Evolutionary conservation across 2,329 filamentous ascomycete species (phyloP).

Genomic region (Arthrinium phaeospermum): DNA sequence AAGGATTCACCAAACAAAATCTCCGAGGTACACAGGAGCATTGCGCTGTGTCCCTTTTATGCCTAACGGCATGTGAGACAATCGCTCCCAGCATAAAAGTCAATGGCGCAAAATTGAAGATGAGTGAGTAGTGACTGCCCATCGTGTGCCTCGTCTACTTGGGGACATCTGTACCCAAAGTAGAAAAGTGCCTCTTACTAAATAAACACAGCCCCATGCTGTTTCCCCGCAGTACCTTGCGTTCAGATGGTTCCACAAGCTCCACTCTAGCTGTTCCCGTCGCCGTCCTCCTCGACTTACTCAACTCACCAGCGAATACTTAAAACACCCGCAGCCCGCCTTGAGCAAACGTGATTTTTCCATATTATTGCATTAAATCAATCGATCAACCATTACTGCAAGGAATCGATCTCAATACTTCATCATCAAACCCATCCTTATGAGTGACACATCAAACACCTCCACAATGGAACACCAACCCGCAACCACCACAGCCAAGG

Average conservation of each 20-base stretch:
- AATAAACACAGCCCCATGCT: slow-evolving; percentile 7
- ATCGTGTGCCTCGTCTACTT: neutral
- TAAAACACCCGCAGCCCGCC: slow-evolving; percentile 6
- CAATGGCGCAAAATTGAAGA: neutral
- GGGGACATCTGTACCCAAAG: neutral
- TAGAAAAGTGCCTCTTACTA: neutral
- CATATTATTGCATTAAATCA: neutral
- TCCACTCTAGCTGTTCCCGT: neutral
- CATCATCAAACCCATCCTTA: neutral
- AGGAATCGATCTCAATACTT: neutral
- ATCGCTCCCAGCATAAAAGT: neutral
- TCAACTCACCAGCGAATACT: neutral
- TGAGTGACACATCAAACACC: neutral
- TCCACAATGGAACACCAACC: slow-evolving; percentile 16
- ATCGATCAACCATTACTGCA: neutral
- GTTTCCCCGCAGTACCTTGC: slow-evolving; percentile 8
- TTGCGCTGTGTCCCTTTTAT: neutral
- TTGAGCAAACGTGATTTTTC: neutral
- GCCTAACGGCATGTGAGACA: neutral
- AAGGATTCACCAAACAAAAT: neutral
- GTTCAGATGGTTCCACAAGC: neutral
- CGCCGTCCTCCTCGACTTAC: neutral
- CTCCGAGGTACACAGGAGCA: neutral
- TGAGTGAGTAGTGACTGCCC: neutral
- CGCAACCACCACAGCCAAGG: neutral